A percentile compares a stretch with the other conserved stretches of the same genome.
Conservation (phyloP, 176 grass and related monocot species). For the Musa troglodytarum region DNA sequence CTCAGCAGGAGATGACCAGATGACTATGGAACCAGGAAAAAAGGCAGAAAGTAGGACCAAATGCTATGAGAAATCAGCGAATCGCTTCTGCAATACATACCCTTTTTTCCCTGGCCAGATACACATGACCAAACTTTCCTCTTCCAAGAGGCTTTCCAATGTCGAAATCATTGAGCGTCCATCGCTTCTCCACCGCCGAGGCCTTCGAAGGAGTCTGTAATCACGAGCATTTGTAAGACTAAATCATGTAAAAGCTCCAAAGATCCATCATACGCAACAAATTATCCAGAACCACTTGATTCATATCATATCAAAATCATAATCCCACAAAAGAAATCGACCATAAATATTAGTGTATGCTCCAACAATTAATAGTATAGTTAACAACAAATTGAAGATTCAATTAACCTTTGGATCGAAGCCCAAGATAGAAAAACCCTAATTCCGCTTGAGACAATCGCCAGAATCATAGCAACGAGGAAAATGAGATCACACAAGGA, state of each 20-base stretch:
- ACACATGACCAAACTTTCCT: slow-evolving; percentile 96
- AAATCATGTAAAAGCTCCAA: not conserved
- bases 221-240: not conserved
- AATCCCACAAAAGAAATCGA: too few relatives aligned
- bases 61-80: not conserved
- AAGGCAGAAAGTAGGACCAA: not conserved
- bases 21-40: not conserved
- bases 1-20: not conserved
- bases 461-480: not conserved
- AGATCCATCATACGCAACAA: not conserved
- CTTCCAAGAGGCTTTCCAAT: slow-evolving; percentile 83
- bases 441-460: too few relatives aligned
- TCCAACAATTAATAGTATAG: too few relatives aligned
- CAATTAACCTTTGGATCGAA: too few relatives aligned
- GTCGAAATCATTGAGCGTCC: slow-evolving; percentile 71
- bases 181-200: slow-evolving; percentile 50
- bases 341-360: too few relatives aligned
- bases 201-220: slow-evolving; percentile 30
- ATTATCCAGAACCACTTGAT: too few relatives aligned
- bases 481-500: not conserved
- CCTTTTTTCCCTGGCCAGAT: slow-evolving; percentile 80
- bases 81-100: slow-evolving; percentile 17
- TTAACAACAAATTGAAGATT: too few relatives aligned
- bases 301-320: too few relatives aligned
- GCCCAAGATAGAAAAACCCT: too few relatives aligned